phyloP scores from a whole-genome alignment of 371 early-diverging fungal species.

The Syncephalastrum sp. region DNA sequence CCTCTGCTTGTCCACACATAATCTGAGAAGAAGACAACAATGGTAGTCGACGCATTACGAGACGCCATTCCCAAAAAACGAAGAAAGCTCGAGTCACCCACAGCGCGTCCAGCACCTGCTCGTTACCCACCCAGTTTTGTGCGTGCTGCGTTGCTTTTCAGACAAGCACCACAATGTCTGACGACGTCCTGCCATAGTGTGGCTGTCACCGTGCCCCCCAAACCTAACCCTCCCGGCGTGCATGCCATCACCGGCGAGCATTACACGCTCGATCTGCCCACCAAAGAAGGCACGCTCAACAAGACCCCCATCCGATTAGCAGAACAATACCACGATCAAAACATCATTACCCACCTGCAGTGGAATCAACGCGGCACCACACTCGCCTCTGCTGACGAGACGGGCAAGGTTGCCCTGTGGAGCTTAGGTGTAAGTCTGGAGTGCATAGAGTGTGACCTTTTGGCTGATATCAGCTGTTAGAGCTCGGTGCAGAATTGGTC shows the following conservation, averaged over 20 bases:
- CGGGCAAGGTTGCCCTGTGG: conserved; percentile 45
- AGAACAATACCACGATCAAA: conserved; percentile 35
- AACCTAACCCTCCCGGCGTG: conserved; percentile 25
- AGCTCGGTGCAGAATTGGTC: conserved; percentile 35
- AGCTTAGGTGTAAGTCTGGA: conserved; percentile 28
- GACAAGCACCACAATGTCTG: conserved; percentile 31
- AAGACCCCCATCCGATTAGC: conserved; percentile 30
- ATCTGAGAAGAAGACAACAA: no score
- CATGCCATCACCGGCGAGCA: conserved; percentile 34
- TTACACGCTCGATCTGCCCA: conserved; percentile 18
- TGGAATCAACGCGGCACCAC: conserved; percentile 47
- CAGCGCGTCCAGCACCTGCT: conserved; percentile 4
- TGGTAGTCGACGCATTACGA: no score
- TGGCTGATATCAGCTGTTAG: conserved; percentile 14
- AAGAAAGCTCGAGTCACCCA: conserved; percentile 12
- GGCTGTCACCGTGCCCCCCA: conserved; percentile 25
- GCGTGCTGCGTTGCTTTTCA: conserved; percentile 27
- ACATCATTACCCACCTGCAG: conserved; percentile 39
- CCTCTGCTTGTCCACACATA: no score
- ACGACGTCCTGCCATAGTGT: conserved; percentile 31
- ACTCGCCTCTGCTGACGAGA: conserved; percentile 46
- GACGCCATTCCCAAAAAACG: conserved; percentile 14
- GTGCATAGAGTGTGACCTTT: background rate
- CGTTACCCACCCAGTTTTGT: conserved; percentile 22
- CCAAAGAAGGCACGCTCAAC: conserved; percentile 9